A percentile compares a stretch with the other conserved stretches of the same genome.
Evolutionary conservation across 257 asterid genomes (phyloP).

Genomic region (Mentha longifolia): DNA sequence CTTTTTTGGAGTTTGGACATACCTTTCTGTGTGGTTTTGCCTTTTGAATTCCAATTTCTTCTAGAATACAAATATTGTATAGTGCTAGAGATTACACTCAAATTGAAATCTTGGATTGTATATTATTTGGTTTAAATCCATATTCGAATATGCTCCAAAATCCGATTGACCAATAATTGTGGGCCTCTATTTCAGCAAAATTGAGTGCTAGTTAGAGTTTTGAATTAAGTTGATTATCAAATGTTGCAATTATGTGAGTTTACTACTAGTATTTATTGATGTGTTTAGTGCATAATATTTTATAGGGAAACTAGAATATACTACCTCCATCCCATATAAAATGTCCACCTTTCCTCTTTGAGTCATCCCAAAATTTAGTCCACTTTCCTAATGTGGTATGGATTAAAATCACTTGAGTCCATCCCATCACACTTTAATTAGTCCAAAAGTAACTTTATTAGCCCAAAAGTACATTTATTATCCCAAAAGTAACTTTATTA

Average conservation of each 20-base stretch:
- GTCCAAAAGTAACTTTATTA: no score
- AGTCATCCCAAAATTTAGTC: no score
- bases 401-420: no score
- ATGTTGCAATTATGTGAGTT: not conserved
- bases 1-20: constrained; percentile 17
- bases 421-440: no score
- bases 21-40: not conserved
- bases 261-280: not conserved
- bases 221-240: not conserved
- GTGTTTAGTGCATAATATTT: not conserved
- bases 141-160: constrained; percentile 12
- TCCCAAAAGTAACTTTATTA: no score
- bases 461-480: no score
- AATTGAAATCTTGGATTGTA: not conserved
- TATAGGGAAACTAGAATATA: not conserved
- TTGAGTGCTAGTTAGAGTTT: not conserved
- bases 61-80: not conserved
- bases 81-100: not conserved
- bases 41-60: not conserved
- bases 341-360: no score
- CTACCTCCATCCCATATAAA: no score
- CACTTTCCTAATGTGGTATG: no score
- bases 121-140: constrained; percentile 4
- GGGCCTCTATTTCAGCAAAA: not conserved
- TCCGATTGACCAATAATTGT: not conserved